phyloP scores from a whole-genome alignment of 2,329 filamentous ascomycete genomes.

The Penicillium sp. region DNA sequence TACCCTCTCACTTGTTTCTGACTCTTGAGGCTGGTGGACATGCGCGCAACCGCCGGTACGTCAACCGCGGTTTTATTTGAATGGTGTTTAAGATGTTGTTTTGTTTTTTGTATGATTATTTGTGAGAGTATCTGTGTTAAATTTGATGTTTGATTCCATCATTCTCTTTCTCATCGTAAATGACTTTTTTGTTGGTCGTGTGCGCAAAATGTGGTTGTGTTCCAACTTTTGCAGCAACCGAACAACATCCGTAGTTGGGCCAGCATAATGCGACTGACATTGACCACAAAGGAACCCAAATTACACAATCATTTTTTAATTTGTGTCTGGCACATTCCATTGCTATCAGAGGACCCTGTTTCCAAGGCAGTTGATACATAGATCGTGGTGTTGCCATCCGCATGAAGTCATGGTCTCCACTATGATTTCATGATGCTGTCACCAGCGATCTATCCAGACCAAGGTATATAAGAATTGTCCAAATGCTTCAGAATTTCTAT shows the following conservation, averaged over 20 bases:
- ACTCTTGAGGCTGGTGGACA: too few relatives aligned
- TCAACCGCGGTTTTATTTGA: too few relatives aligned
- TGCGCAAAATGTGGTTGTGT: neutral
- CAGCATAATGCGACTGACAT: neutral
- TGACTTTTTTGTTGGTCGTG: too few relatives aligned
- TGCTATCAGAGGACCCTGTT: neutral
- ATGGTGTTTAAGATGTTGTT: too few relatives aligned
- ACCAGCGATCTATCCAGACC: conserved; percentile 7
- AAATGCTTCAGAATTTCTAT: too few relatives aligned
- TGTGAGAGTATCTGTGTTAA: too few relatives aligned
- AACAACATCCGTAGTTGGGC: too few relatives aligned
- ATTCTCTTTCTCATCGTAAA: too few relatives aligned
- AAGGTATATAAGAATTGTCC: conserved; percentile 1
- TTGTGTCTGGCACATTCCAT: neutral
- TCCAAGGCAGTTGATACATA: conserved; percentile 2
- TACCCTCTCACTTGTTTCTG: too few relatives aligned
- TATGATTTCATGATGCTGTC: conserved; percentile 39
- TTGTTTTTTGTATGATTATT: too few relatives aligned
- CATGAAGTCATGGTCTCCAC: conserved; percentile 33
- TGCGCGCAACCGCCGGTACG: too few relatives aligned
- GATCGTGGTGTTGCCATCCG: conserved; percentile 1
- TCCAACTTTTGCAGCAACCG: neutral
- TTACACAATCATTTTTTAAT: neutral
- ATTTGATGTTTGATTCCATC: too few relatives aligned
- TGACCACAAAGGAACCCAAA: neutral